Base-by-base conservation (phyloP, 2,329 filamentous ascomycete genomes). In the Xylariaceae sp. region DNA sequence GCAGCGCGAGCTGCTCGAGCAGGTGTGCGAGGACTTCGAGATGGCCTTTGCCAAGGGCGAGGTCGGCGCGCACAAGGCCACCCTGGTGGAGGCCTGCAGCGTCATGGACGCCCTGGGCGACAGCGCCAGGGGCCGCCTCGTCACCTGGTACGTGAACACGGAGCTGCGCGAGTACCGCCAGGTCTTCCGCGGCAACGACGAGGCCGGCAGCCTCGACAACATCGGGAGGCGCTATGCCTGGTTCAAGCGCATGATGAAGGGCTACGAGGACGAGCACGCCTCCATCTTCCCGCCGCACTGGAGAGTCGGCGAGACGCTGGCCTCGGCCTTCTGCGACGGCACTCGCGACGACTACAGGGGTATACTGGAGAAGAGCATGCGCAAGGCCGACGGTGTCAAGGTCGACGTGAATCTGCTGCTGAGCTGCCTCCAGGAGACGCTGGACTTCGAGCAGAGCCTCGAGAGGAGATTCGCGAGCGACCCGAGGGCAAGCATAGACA, bases 11-110 rank as follows among this genome's bases (percentile, higher is more conserved):
- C 64, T 98, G 38, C 65, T 95, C 37, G 92, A 98, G 64, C 92
- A 98, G 61, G 83, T 98, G n/a, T 98, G 92, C 57, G 92, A 96
- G 61, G 92, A 98, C 60, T 98, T 98, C 55, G 92, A 98, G 66
- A 75, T 95, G 38, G 83, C 85, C 0, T 98, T 96, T 60, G 82
- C 89, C 14, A 94, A 90, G 59, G 80, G 78, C 15, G 90, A 96
- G 59, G 78, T 94, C 11, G 67, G 69, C 3, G 67, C 76, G 37
- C 80, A 79, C 45, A 78, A 76, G 45, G 73, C 69, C 11, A 80
- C 81, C 56, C 70, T 98, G 36, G 70, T 82, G 22, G 92, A 98
- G 60, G 88, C 86, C 1, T 96, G 92, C 56, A 67, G 85, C 43
- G 90, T 98, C 23, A 90, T 95, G 74, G 92, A 98, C 64, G 87